Evolutionary conservation across 2,329 filamentous ascomycete genomes (phyloP).

Genomic region (Orbilia oligospora): DNA sequence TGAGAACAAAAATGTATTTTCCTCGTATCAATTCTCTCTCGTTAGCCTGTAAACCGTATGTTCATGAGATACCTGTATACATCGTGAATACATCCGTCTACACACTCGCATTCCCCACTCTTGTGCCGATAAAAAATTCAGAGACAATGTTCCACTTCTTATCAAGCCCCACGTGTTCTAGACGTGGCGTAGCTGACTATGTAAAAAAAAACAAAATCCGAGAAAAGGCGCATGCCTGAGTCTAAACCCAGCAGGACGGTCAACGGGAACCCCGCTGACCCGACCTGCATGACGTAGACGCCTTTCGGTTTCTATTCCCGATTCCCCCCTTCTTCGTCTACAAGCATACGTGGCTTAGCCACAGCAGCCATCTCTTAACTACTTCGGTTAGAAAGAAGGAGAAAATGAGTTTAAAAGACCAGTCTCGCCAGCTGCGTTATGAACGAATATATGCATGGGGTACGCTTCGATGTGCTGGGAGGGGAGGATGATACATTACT

Average conservation of each 20-base stretch:
- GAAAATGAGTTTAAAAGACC: constrained; percentile 21
- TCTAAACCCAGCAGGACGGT: constrained; percentile 39
- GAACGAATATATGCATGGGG: constrained; percentile 12
- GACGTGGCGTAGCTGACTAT: constrained; percentile 30
- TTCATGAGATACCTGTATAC: constrained; percentile 12
- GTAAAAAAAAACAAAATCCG: background rate
- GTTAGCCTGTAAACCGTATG: background rate
- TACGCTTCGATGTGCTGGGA: constrained; percentile 3
- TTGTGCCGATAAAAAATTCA: constrained; percentile 4
- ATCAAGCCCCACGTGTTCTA: constrained; percentile 45
- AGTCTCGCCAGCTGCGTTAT: constrained; percentile 31
- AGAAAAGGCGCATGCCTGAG: constrained; percentile 24
- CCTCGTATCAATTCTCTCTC: constrained; percentile 20
- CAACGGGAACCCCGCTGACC: constrained; percentile 38
- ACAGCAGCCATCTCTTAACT: constrained; percentile 17
- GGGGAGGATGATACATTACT: background rate
- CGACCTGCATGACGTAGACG: constrained; percentile 46
- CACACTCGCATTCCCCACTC: constrained; percentile 21
- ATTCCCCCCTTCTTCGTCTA: constrained; percentile 11
- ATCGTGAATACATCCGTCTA: constrained; percentile 33
- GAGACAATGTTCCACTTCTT: constrained; percentile 22
- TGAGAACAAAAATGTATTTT: background rate
- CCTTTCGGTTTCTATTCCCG: constrained; percentile 16
- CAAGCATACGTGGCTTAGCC: constrained; percentile 41
- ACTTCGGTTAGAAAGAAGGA: constrained; percentile 16